Evolutionary conservation across 148 eudicot species (phyloP).

Genomic region (Silene latifolia): DNA sequence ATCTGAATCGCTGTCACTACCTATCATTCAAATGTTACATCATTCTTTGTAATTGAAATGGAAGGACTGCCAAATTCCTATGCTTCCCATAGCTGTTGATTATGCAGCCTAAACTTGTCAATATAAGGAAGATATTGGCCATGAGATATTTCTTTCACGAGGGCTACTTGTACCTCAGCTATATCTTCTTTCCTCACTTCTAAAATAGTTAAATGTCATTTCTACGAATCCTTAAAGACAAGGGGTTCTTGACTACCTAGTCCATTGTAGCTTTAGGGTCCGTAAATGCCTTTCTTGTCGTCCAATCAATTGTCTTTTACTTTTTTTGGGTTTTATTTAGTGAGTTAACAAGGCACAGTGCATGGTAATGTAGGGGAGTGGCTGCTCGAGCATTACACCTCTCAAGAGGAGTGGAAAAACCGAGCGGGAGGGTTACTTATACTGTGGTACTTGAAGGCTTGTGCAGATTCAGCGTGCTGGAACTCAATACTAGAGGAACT

Average conservation of each 20-base stretch:
- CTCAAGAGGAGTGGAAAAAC: slow-evolving; percentile 99
- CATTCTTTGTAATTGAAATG: background rate
- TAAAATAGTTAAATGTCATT: background rate
- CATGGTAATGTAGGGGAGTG: slow-evolving; percentile 68
- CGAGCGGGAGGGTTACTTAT: slow-evolving; percentile 98
- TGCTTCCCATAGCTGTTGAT: slow-evolving; percentile 7
- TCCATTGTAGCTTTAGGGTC: background rate
- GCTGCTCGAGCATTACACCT: slow-evolving; percentile 99
- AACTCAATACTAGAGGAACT: slow-evolving; percentile 87
- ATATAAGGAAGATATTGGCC: background rate
- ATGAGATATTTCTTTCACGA: background rate
- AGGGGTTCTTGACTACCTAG: slow-evolving; percentile 1
- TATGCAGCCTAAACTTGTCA: background rate
- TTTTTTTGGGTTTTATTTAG: no score
- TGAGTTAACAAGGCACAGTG: slow-evolving; percentile 12
- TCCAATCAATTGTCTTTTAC: background rate
- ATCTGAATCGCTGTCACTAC: background rate
- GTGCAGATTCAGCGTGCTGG: slow-evolving; percentile 94
- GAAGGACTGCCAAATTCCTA: background rate
- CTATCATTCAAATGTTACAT: background rate
- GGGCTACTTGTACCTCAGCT: background rate
- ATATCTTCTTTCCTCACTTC: background rate
- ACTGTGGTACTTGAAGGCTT: slow-evolving; percentile 96
- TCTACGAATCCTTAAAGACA: background rate
- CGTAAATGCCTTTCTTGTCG: background rate